These are phyloP conservation scores for Phytophthora brassicae DNA, from an alignment of 352 stramenopile genomes.

Conservation along the genomic window DNA sequence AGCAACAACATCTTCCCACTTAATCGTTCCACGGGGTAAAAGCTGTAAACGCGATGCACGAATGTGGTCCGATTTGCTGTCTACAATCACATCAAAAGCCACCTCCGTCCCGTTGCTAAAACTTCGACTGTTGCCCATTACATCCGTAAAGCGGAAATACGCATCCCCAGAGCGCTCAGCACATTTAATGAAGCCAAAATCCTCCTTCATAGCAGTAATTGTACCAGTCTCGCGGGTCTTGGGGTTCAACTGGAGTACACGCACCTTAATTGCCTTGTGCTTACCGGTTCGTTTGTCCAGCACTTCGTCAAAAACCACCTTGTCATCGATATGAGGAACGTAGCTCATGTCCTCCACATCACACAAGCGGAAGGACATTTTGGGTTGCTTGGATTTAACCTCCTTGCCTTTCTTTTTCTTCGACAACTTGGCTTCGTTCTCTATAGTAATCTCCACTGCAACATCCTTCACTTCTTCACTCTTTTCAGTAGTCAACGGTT, in stretches of 20 bases:
- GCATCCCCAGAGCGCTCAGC: constrained; percentile 62
- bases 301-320: constrained; percentile 69
- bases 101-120: constrained; percentile 63
- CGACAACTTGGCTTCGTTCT: constrained; percentile 28
- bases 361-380: constrained; percentile 55
- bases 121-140: constrained; percentile 56
- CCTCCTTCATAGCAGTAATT: constrained; percentile 72
- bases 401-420: constrained; percentile 50
- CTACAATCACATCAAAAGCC: constrained; percentile 63
- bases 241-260: constrained; percentile 57
- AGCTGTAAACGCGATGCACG: constrained; percentile 66
- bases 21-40: constrained; percentile 50
- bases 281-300: constrained; percentile 68
- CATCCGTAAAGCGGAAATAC: constrained; percentile 80
- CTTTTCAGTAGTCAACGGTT: constrained; percentile 11
- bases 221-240: constrained; percentile 69
- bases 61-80: constrained; percentile 54
- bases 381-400: constrained; percentile 22
- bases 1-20: constrained; percentile 63
- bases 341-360: constrained; percentile 74
- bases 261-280: constrained; percentile 63
- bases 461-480: constrained; percentile 14
- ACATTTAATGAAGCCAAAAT: constrained; percentile 86
- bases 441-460: constrained; percentile 5
- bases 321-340: constrained; percentile 53